Conservation (phyloP, 768 basidiomycete genomes). For the Cubamyces lactineus region DNA sequence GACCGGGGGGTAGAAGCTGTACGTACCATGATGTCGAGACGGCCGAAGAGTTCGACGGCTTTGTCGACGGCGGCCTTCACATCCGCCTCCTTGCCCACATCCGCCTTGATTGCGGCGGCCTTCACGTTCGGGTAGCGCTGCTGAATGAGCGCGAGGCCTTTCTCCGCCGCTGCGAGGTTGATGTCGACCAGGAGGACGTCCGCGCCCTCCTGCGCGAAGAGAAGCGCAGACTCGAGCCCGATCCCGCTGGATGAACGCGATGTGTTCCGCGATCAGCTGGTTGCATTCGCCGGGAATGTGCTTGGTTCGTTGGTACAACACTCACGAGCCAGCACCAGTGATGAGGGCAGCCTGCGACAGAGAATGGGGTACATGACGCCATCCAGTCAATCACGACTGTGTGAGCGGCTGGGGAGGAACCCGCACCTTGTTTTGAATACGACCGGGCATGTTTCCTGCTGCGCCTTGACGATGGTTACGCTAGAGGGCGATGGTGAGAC, state of each 20-base stretch:
- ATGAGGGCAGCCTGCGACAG: slow-evolving; percentile 41
- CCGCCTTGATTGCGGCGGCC: slow-evolving; percentile 71
- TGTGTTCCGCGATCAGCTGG: too few species aligned
- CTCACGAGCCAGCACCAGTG: slow-evolving; percentile 58
- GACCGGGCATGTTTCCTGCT: slow-evolving; percentile 35
- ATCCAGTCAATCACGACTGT: neutral
- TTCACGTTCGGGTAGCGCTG: slow-evolving; percentile 70
- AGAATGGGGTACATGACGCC: neutral
- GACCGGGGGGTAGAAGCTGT: neutral
- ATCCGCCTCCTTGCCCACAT: slow-evolving; percentile 89
- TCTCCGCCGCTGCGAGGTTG: slow-evolving; percentile 74
- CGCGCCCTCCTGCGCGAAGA: slow-evolving; percentile 96
- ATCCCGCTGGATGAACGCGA: slow-evolving; percentile 68
- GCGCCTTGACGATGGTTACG: neutral
- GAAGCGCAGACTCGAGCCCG: slow-evolving; percentile 91
- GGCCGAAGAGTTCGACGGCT: slow-evolving; percentile 85
- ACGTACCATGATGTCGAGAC: slow-evolving; percentile 91
- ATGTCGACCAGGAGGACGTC: slow-evolving; percentile 88
- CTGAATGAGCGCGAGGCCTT: slow-evolving; percentile 62
- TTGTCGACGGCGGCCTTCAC: slow-evolving; percentile 80
- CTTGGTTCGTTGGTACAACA: slow-evolving; percentile 1
- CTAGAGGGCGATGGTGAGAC: neutral
- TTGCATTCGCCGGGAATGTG: neutral
- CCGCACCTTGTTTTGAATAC: slow-evolving; percentile 40
- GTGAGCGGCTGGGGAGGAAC: neutral